Base-by-base conservation (phyloP, 495 filamentous ascomycete species). In the Daldinia decipiens region DNA sequence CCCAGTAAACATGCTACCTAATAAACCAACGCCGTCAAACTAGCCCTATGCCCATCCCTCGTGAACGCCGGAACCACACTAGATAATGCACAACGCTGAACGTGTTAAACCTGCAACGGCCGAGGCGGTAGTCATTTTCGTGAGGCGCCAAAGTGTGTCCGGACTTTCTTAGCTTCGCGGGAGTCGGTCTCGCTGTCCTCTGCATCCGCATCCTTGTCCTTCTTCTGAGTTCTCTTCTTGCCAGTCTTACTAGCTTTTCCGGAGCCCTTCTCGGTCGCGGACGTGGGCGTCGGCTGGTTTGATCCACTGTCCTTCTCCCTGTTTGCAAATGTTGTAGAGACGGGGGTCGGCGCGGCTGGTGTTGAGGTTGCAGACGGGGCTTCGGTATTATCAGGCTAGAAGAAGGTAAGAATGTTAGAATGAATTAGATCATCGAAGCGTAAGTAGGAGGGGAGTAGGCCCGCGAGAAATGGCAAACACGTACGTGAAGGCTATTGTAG, bases 101-200 rank as follows among this genome's bases (percentile, higher is more conserved):
- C 50, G 6, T 29, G 1, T 6, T 53, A 53, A 31, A 31, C 24
- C 17, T 17, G n/a, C 5, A 27, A 27, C 4, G 47, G 47, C 21
- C 31, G 9, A 34, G 31, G 15, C 13, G n/a, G 13, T n/a, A 0
- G 24, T 77, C 68, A 85, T 70, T 87, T 87, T 52, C 83, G 76
- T 15, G 73, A 74, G 17, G 79, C 82, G n/a, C 84, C 82, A 73
- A 85, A 86, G 56, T 82, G 81, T 2, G 84, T 86, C 51, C 84
- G 77, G 0, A 80, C 73, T 66, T 87, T 87, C 81, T 87, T 86
- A 17, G 72, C 55, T 67, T 81, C 81, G 52, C 77, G 74, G 11
- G 76, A 74, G 43, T 84, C 83, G 40, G 81, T 79, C 77, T 88
- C 85, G 68, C 84, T 87, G 57, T 88, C 85, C 4, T 86, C 85